A percentile compares a stretch with the other conserved stretches of the same genome.
These are phyloP conservation scores for Lithocarpus polystachyus DNA, from an alignment of 306 rosid genomes.

Conservation along the genomic window DNA sequence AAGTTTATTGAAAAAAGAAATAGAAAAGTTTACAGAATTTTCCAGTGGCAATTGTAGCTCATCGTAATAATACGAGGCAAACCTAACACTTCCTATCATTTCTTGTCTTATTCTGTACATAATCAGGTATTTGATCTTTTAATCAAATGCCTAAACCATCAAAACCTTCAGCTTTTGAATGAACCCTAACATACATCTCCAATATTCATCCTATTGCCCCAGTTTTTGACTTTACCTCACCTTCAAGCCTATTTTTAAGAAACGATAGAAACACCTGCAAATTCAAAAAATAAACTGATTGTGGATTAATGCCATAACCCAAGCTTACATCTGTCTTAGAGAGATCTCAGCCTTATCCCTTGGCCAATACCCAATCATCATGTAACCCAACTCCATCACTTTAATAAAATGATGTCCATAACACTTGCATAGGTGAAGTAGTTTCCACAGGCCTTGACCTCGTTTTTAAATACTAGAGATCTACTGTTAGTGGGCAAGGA, in stretches of 20 bases:
- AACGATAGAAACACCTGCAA: not conserved
- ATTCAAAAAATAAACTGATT: not conserved
- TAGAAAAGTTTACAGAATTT: not conserved
- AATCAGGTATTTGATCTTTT: not conserved
- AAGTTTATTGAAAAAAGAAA: not conserved
- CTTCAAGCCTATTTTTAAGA: not conserved
- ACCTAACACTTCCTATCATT: not conserved
- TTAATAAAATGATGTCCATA: not conserved
- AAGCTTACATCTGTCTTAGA: not conserved
- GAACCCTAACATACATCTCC: not conserved
- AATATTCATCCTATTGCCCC: conserved; percentile 10
- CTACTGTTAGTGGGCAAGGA: too few relatives aligned
- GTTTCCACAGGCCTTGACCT: not conserved
- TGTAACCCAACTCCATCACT: too few relatives aligned
- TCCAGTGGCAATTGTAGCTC: not conserved
- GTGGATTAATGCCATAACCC: not conserved
- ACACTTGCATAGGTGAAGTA: conserved; percentile 6
- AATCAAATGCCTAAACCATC: not conserved
- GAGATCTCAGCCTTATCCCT: conserved; percentile 12
- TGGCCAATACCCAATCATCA: not conserved
- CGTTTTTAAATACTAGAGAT: not conserved
- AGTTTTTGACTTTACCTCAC: not conserved
- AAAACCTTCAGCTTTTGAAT: not conserved
- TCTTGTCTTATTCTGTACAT: not conserved
- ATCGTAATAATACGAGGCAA: not conserved